Conservation (phyloP, 2,329 filamentous ascomycete genomes). For the Diaporthe eres region DNA sequence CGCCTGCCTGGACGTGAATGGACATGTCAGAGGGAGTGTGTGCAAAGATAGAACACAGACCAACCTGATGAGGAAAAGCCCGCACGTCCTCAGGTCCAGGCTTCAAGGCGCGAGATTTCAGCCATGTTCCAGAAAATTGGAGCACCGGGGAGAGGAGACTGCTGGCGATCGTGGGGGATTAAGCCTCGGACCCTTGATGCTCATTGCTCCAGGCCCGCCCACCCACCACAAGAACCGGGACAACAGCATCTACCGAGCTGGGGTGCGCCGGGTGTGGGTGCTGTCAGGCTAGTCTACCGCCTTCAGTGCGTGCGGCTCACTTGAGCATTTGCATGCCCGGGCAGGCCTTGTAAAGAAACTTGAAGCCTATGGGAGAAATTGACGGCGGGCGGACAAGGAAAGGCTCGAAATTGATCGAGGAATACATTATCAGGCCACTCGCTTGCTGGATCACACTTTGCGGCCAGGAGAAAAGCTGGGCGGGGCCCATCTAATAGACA, state of each 20-base stretch:
- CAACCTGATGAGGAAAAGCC: conserved; percentile 1
- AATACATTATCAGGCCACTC: neutral
- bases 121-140: conserved; percentile 38
- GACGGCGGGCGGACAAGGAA: neutral
- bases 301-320: neutral
- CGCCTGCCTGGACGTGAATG: neutral
- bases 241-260: neutral
- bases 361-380: neutral
- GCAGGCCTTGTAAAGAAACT: neutral
- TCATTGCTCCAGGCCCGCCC: neutral
- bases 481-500: neutral
- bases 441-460: neutral
- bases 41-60: conserved; percentile 12
- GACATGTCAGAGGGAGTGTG: neutral
- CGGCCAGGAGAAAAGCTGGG: neutral
- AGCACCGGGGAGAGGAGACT: conserved; percentile 2
- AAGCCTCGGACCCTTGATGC: conserved; percentile 22
- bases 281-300: neutral
- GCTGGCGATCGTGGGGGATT: conserved; percentile 21
- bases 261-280: neutral
- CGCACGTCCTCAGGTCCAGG: conserved; percentile 11
- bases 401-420: neutral
- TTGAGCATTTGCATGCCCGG: neutral
- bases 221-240: neutral
- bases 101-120: conserved; percentile 10